A percentile compares a stretch with the other conserved stretches of the same genome.
phyloP scores from a whole-genome alignment of 352 stramenopile species.

The Phytophthora quininea region DNA sequence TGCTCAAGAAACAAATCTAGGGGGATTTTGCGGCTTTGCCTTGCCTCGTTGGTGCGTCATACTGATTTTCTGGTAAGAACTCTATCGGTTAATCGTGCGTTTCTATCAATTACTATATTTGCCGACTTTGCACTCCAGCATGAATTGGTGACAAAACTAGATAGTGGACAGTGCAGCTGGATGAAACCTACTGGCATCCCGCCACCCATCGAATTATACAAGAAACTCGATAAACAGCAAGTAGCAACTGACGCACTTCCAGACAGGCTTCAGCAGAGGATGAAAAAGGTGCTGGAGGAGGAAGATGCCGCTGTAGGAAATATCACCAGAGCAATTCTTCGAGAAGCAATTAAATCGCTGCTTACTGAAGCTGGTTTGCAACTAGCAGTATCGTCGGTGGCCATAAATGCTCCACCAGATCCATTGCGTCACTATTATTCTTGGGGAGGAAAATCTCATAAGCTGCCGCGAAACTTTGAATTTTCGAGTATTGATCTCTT shows the following conservation, averaged over 20 bases:
- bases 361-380: neutral
- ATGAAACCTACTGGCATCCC: slow-evolving; percentile 11
- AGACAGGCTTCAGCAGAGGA: slow-evolving; percentile 3
- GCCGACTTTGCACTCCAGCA: neutral
- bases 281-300: slow-evolving; percentile 7
- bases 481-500: slow-evolving; percentile 11
- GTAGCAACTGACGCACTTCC: slow-evolving; percentile 4
- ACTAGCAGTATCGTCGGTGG: neutral
- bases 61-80: neutral
- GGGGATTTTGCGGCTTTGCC: slow-evolving; percentile 12
- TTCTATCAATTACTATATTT: neutral
- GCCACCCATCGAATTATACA: slow-evolving; percentile 8
- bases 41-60: slow-evolving; percentile 14
- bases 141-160: neutral
- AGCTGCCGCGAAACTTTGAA: slow-evolving; percentile 9
- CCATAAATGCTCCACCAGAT: neutral
- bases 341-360: slow-evolving; percentile 4
- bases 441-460: slow-evolving; percentile 10
- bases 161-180: slow-evolving; percentile 1
- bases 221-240: slow-evolving; percentile 3
- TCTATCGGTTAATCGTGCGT: neutral
- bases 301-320: neutral
- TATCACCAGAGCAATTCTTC: slow-evolving; percentile 4
- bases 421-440: neutral
- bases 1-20: neutral